phyloP scores from a whole-genome alignment of 106 monocot species.

The Iris macrosiphon region DNA sequence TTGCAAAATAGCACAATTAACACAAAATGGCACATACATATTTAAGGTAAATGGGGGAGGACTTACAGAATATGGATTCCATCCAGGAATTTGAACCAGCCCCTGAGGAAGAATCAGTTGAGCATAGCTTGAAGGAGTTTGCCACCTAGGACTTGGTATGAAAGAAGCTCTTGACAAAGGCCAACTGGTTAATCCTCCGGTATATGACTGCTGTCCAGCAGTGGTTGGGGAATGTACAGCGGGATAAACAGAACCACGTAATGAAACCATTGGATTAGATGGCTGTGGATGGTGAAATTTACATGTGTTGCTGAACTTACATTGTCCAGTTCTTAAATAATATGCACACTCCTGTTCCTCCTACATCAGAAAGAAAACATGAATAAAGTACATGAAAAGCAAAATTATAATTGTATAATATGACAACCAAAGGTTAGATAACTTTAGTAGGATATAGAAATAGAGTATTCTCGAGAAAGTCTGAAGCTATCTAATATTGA shows the following conservation, averaged over 20 bases:
- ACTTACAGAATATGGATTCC: slow-evolving; percentile 94
- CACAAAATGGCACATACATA: too few species aligned
- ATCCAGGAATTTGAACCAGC: slow-evolving; percentile 81
- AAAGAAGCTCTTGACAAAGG: slow-evolving; percentile 64
- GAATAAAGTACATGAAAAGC: not conserved
- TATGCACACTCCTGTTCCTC: slow-evolving; percentile 90
- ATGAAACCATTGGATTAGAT: slow-evolving; percentile 54
- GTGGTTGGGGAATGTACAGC: slow-evolving; percentile 56
- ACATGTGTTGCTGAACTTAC: slow-evolving; percentile 96
- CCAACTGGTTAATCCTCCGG: slow-evolving; percentile 62
- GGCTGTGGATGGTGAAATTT: slow-evolving; percentile 97
- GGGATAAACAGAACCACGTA: slow-evolving; percentile 76
- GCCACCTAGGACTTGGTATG: slow-evolving; percentile 85
- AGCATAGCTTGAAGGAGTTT: slow-evolving; percentile 77
- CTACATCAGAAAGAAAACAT: slow-evolving; percentile 36
- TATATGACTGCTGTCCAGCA: slow-evolving; percentile 69
- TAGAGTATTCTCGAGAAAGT: too few species aligned
- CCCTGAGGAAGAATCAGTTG: slow-evolving; percentile 89
- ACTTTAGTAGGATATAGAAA: too few species aligned
- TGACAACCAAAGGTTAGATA: too few species aligned
- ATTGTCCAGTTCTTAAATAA: slow-evolving; percentile 90
- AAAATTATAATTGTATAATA: not conserved
- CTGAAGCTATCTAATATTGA: not conserved
- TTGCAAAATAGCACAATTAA: too few species aligned
- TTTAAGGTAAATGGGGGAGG: too few species aligned